Evolutionary conservation across 495 filamentous ascomycete genomes (phyloP).

Genomic region (Daldinia vernicosa): DNA sequence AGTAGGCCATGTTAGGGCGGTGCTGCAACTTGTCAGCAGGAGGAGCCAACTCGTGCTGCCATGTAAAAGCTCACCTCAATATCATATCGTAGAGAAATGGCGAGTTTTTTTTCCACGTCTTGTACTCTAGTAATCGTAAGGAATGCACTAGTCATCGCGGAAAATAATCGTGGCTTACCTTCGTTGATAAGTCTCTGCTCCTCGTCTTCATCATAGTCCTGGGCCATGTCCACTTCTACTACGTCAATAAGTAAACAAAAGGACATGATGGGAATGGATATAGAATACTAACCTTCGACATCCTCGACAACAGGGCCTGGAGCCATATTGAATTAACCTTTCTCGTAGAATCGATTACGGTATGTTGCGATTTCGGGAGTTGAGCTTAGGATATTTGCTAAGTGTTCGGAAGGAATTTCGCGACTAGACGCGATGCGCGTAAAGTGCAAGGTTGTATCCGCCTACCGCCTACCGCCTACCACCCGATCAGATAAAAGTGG

Average conservation of each 20-base stretch:
- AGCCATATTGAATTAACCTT: conserved; percentile 48
- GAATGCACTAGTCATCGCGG: background rate
- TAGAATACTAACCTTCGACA: conserved; percentile 55
- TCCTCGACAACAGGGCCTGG: conserved; percentile 61
- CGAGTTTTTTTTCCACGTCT: conserved; percentile 99
- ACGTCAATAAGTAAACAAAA: conserved; percentile 25
- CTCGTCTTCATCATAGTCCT: conserved; percentile 75
- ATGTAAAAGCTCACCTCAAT: conserved; percentile 63
- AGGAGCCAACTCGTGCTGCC: background rate
- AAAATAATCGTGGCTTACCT: conserved; percentile 58
- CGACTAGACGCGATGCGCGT: conserved; percentile 45
- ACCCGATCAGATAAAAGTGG: background rate
- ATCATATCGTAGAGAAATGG: conserved; percentile 98
- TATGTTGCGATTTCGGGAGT: background rate
- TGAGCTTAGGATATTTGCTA: background rate
- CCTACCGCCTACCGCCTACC: background rate
- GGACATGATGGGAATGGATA: background rate
- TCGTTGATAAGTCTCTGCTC: conserved; percentile 92
- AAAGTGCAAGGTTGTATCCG: conserved; percentile 36
- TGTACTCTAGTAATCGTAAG: conserved; percentile 77
- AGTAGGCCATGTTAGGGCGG: conserved; percentile 96
- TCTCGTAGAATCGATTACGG: background rate
- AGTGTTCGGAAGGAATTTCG: conserved; percentile 12
- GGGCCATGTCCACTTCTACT: conserved; percentile 61
- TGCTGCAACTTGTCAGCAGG: conserved; percentile 57